These are phyloP conservation scores for Euphrasia confusa DNA, from an alignment of 257 asterid species.

Conservation along the genomic window DNA sequence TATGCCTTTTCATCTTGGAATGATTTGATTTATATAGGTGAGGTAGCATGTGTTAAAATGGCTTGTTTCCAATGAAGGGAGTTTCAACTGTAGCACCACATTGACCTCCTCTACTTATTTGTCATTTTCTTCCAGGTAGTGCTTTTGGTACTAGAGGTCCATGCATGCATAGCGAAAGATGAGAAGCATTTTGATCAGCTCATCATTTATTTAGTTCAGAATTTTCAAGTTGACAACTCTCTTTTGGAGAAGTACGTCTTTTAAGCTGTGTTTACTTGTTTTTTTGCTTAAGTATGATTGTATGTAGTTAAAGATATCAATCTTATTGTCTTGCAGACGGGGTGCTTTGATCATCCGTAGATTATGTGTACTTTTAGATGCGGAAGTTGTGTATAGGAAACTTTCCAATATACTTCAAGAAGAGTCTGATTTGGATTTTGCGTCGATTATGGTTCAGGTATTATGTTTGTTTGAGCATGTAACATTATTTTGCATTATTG, in stretches of 20 bases:
- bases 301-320: constrained; percentile 19
- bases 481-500: constrained; percentile 4
- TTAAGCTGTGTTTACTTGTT: constrained; percentile 10
- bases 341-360: constrained; percentile 94
- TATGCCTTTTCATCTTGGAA: not conserved
- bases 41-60: constrained; percentile 9
- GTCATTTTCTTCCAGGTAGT: constrained; percentile 57
- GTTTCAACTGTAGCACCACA: constrained; percentile 4
- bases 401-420: constrained; percentile 80
- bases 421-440: constrained; percentile 91
- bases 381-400: constrained; percentile 87
- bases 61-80: not conserved
- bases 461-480: constrained; percentile 9
- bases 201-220: constrained; percentile 63
- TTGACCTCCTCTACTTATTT: constrained; percentile 11
- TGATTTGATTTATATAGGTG: constrained; percentile 4
- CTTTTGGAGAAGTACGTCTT: constrained; percentile 83
- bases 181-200: constrained; percentile 79
- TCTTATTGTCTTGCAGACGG: constrained; percentile 54
- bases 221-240: constrained; percentile 72
- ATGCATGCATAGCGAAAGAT: constrained; percentile 95
- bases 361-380: constrained; percentile 86
- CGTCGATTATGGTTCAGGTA: constrained; percentile 94
- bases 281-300: constrained; percentile 12
- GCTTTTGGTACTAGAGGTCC: constrained; percentile 94